Evolutionary conservation across 805 yeast genomes (phyloP), one percentile per base, ranked within the genome.

Genomic region (Suhomyces sp.): DNA sequence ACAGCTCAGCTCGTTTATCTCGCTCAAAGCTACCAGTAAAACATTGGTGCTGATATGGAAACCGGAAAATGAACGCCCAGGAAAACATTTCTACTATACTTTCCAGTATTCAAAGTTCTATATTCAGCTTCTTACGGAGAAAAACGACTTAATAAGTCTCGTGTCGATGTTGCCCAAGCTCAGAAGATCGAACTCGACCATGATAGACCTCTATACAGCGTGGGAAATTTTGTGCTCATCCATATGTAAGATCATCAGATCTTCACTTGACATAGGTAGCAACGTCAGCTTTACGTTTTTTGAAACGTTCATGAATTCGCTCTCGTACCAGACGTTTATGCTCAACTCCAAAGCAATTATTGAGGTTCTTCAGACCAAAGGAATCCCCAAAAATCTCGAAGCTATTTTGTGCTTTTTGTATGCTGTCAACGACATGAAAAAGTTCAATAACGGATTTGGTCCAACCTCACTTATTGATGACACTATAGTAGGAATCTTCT

Each of bases 31-130:
- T 0, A 77, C 81, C 2, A 82, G 83, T 43, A 87, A 90, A 61
- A 82, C 86, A 9, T 76, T 94, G 37, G 82, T 92, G 1, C 86
- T 83, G 57, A 88, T 94, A 52, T 94, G 99, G 98, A 90, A 90
- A 59, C 96, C 97, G 0, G 97, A 91, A 46, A 67, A 77, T 59
- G 99, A 96, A 65, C 71, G 96, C 19, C 94, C 97, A 0, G 99
- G 99, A 0, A 89, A 88, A 59, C 97, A 93, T 67, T 93, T 91
- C 64, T 83, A 82, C 9, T 90, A 87, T 67, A 85, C 86, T 29
- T 79, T 76, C 56, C 82, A 84, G 49, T 93, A 94, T 62, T 80
- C 89, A 20, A 65, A 72, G 45, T 87, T 85, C 61, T 85, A 78
- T 59, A 78, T 87, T 45, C 79, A 79, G 20, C 61, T 92, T 21